Conservation (phyloP, 352 stramenopile species). For the Phytophthora fragariae region DNA sequence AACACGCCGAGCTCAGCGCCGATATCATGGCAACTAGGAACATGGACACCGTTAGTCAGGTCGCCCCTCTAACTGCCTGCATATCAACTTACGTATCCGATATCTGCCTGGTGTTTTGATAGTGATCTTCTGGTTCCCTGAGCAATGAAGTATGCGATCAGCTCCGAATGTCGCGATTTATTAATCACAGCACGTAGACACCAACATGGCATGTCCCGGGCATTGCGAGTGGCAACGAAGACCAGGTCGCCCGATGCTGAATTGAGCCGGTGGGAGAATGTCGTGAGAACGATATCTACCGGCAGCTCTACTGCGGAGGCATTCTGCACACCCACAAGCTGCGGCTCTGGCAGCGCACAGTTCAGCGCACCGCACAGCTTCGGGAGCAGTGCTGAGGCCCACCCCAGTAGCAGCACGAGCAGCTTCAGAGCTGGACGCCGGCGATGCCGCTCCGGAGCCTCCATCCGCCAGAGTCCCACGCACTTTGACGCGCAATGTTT, state of each 20-base stretch:
- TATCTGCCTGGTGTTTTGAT: conserved; percentile 35
- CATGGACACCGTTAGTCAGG: not conserved
- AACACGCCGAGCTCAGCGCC: conserved; percentile 23
- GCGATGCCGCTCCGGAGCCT: conserved; percentile 3
- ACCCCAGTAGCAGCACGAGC: conserved; percentile 4
- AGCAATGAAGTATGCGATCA: not conserved
- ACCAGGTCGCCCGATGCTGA: conserved; percentile 5
- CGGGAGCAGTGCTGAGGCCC: not conserved
- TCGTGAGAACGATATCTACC: conserved; percentile 30
- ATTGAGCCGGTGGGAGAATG: not conserved
- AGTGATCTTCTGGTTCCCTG: conserved; percentile 32
- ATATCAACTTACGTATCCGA: conserved; percentile 36
- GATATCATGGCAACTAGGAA: conserved; percentile 24
- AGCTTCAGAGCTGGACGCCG: not conserved
- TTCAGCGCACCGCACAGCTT: conserved; percentile 15
- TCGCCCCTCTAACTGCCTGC: not conserved
- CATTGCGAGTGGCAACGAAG: conserved; percentile 31
- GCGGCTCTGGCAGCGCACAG: conserved; percentile 39
- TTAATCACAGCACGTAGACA: conserved; percentile 5
- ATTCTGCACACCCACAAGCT: conserved; percentile 40
- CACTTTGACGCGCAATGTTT: conserved; percentile 17
- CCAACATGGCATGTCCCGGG: conserved; percentile 32
- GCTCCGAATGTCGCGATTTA: not conserved
- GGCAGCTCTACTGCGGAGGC: conserved; percentile 31
- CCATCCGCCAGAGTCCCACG: conserved; percentile 1